These are phyloP conservation scores for Carex kokanica DNA, from an alignment of 176 grass and related monocot species.

Conservation along the genomic window DNA sequence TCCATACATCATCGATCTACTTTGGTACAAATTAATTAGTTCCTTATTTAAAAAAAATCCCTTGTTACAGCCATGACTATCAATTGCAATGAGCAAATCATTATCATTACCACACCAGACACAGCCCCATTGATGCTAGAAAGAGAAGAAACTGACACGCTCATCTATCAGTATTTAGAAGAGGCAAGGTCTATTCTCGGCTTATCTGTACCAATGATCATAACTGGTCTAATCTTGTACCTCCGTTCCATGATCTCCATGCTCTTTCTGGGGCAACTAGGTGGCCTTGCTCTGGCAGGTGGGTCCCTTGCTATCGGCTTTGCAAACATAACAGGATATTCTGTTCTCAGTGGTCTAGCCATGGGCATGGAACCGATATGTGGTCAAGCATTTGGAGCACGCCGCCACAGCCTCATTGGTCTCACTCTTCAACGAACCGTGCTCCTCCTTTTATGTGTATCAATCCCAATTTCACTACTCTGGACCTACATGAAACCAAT, in stretches of 20 bases:
- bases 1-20: no score
- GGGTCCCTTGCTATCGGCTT: constrained; percentile 80
- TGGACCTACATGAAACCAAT: constrained; percentile 71
- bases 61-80: not conserved
- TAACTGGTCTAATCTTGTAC: constrained; percentile 64
- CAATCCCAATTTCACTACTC: constrained; percentile 50
- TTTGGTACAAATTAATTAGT: no score
- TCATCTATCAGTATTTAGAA: not conserved
- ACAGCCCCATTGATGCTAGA: not conserved
- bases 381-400: constrained; percentile 68
- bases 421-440: constrained; percentile 62
- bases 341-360: constrained; percentile 69
- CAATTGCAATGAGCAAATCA: not conserved
- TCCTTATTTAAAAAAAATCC: no score
- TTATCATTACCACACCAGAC: not conserved
- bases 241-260: constrained; percentile 68
- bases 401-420: constrained; percentile 48
- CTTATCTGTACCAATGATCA: constrained; percentile 54
- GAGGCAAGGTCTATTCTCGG: constrained; percentile 41
- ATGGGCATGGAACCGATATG: constrained; percentile 81
- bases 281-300: constrained; percentile 50
- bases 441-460: constrained; percentile 58
- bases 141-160: constrained; percentile 23
- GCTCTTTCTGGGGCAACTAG: constrained; percentile 71
- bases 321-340: constrained; percentile 92